Base-by-base conservation (phyloP, 2,329 filamentous ascomycete genomes). In the Onygena corvina region DNA sequence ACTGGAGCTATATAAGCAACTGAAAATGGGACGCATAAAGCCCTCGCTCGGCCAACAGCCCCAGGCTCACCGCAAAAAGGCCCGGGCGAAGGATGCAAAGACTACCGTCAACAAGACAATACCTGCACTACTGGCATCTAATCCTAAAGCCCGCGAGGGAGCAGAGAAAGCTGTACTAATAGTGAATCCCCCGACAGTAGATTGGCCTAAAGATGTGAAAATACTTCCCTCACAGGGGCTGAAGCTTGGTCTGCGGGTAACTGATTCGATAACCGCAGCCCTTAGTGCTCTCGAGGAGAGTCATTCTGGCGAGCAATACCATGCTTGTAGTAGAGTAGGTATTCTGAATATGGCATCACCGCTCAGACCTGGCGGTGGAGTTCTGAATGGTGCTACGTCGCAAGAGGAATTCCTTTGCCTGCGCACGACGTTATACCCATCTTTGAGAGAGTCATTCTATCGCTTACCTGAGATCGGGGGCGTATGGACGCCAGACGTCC, bases 391-490 rank as follows among this genome's bases (percentile, higher is more conserved):
- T 7, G 49, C 49, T 48, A 51, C 49, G 3, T 51, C 49, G 3
- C 49, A 51, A 21, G 49, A 51, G 21, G 49, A 51, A 18, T 51
- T 45, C 29, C 50, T 51, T 21, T 51, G 46, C 11, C 29, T 51
- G 18, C 29, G 50, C 9, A 51, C 50, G 30, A 51, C 46, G 20
- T 12, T 51, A 46, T 51, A 51, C 11, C 50, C 46, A 33, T 51
- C 50, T 2, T 46, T 51, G 20, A 31, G 36, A 27, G 50, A 51
- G 16, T 40, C 33, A 3, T 51, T 48, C n/a, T 51, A 48, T n/a
- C 34, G 46, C 16, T 46, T 51, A 35, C 50, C 50, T 6, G 50
- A 51, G 16, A 18, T 48, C 23, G 46, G 50, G 4, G 50, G 50
- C 11, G 31, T 51, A 20, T 51, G 50, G 50, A 51, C 38, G 1